Evolutionary conservation across 169 alveolate genomes (phyloP).

Genomic region (Babesia sp.): DNA sequence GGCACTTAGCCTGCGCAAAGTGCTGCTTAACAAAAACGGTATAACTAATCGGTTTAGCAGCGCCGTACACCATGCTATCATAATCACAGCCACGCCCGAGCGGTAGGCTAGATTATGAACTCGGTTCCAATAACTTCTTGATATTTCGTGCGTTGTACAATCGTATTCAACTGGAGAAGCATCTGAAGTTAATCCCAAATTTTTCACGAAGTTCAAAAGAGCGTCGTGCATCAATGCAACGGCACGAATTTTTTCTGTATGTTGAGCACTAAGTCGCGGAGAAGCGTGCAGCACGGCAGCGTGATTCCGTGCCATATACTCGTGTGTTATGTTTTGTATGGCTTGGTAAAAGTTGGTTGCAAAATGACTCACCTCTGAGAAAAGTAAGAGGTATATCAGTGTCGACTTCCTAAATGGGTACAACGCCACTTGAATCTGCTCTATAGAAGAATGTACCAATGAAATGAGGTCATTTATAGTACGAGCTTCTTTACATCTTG

Average conservation of each 20-base stretch:
- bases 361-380: background rate
- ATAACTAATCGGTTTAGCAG: background rate
- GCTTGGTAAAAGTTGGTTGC: background rate
- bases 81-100: constrained; percentile 21
- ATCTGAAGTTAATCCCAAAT: background rate
- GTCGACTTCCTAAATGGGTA: background rate
- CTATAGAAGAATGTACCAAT: background rate
- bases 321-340: background rate
- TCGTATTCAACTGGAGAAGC: background rate
- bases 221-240: constrained; percentile 9
- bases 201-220: background rate
- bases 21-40: background rate
- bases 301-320: background rate
- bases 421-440: background rate
- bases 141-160: background rate
- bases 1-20: background rate
- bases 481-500: background rate
- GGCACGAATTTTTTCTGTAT: background rate
- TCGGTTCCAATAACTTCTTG: background rate
- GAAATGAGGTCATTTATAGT: background rate
- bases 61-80: constrained; percentile 2
- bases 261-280: constrained; percentile 21
- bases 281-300: constrained; percentile 43
- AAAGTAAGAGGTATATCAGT: background rate
- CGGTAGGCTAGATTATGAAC: constrained; percentile 44